Evolutionary conservation across 1,139 yeast species (phyloP).

Genomic region (Candida labiduridarum): DNA sequence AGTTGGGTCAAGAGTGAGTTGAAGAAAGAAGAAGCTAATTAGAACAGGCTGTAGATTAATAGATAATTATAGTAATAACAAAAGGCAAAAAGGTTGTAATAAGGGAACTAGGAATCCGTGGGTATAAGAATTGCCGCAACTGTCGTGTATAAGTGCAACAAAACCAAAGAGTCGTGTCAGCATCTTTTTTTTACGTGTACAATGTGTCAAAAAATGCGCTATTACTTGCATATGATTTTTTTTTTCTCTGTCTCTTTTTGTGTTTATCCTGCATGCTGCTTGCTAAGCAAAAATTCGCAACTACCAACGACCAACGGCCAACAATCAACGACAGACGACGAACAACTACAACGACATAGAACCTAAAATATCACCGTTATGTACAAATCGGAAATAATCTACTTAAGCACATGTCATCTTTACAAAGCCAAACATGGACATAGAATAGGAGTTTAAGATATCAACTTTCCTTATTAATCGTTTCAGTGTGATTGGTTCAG

Average conservation of each 20-base stretch:
- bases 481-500: no score
- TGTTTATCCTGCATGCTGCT: no score
- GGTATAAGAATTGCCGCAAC: neutral
- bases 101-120: neutral
- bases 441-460: no score
- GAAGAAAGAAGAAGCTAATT: slow-evolving; percentile 20
- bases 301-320: neutral
- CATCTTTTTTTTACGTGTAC: neutral
- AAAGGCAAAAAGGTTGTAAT: neutral
- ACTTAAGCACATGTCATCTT: no score
- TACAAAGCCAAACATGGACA: no score
- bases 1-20: slow-evolving; percentile 93
- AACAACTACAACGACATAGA: no score
- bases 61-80: neutral
- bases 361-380: no score
- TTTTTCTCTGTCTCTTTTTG: neutral
- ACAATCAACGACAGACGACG: neutral
- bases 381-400: no score
- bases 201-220: neutral
- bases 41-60: neutral
- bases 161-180: neutral
- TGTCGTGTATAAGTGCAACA: neutral
- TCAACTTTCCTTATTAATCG: no score
- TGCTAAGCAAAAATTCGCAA: no score
- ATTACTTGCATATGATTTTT: slow-evolving; percentile 1